Conservation (phyloP, 2,329 filamentous ascomycete genomes). For the Penicillium sp. region DNA sequence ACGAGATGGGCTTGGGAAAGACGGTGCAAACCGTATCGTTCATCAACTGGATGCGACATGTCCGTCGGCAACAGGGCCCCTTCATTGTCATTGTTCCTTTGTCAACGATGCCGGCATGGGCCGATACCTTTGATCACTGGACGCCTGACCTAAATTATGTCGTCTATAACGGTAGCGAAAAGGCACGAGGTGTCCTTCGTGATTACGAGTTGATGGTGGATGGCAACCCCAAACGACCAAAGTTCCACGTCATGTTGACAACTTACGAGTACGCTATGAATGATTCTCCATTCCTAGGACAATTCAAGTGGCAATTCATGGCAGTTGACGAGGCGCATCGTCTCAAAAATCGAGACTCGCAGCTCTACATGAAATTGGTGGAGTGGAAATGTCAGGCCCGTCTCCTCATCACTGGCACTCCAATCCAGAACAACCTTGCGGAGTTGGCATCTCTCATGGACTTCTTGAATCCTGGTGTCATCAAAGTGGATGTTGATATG, state of each 20-base stretch:
- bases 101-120: conserved; percentile 97
- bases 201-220: conserved; percentile 88
- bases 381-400: conserved; percentile 87
- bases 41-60: conserved; percentile 93
- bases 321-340: conserved; percentile 96
- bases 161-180: conserved; percentile 89
- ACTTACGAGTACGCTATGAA: conserved; percentile 95
- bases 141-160: conserved; percentile 95
- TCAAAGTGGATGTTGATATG: conserved; percentile 87
- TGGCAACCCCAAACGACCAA: conserved; percentile 82
- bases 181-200: conserved; percentile 80
- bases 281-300: conserved; percentile 79
- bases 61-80: conserved; percentile 84
- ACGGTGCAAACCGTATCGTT: conserved; percentile 97
- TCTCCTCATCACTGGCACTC: conserved; percentile 92
- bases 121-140: conserved; percentile 96
- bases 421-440: conserved; percentile 93
- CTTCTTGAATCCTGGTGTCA: conserved; percentile 93
- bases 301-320: conserved; percentile 97
- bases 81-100: conserved; percentile 97
- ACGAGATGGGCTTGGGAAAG: conserved; percentile 98
- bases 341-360: conserved; percentile 92
- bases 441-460: conserved; percentile 92
- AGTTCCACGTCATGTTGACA: conserved; percentile 96
- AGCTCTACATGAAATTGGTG: conserved; percentile 81